Evolutionary conservation across 2,329 filamentous ascomycete species (phyloP).

Genomic region (Colletotrichum graminicola): DNA sequence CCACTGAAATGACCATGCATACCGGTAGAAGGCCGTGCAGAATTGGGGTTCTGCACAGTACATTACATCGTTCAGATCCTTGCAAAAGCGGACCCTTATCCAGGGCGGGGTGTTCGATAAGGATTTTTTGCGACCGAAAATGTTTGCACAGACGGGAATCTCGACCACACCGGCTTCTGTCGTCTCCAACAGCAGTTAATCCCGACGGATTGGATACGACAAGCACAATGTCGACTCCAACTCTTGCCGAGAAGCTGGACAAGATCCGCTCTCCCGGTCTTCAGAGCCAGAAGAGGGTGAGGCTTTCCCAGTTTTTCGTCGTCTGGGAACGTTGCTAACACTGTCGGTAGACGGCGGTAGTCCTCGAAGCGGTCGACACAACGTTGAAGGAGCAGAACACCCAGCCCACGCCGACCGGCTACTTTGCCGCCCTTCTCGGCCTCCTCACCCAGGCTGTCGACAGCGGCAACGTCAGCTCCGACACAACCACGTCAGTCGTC

Average conservation of each 20-base stretch:
- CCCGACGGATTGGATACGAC: constrained; percentile 43
- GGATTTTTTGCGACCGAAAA: constrained; percentile 42
- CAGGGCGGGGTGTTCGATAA: constrained; percentile 43
- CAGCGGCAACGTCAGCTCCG: constrained; percentile 79
- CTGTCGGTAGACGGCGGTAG: constrained; percentile 76
- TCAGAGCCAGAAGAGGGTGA: constrained; percentile 92
- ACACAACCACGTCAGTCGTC: constrained; percentile 86
- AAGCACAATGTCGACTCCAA: constrained; percentile 61
- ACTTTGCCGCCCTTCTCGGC: constrained; percentile 94
- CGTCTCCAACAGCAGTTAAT: constrained; percentile 38
- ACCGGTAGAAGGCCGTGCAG: not conserved
- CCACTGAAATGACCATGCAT: not conserved
- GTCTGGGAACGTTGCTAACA: constrained; percentile 27
- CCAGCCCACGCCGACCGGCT: constrained; percentile 86
- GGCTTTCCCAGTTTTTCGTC: constrained; percentile 26
- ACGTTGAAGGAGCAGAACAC: constrained; percentile 91
- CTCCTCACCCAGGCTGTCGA: constrained; percentile 83
- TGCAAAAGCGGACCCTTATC: constrained; percentile 36
- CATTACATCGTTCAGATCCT: not conserved
- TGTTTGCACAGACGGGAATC: constrained; percentile 31
- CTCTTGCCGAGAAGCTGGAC: constrained; percentile 89
- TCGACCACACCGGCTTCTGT: constrained; percentile 24
- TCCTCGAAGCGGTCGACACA: constrained; percentile 92
- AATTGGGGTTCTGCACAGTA: not conserved
- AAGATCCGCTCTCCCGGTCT: constrained; percentile 98